Evolutionary conservation across 257 asterid species (phyloP), one percentile per base, ranked within the genome.

Genomic region (Hygrophila difformis): DNA sequence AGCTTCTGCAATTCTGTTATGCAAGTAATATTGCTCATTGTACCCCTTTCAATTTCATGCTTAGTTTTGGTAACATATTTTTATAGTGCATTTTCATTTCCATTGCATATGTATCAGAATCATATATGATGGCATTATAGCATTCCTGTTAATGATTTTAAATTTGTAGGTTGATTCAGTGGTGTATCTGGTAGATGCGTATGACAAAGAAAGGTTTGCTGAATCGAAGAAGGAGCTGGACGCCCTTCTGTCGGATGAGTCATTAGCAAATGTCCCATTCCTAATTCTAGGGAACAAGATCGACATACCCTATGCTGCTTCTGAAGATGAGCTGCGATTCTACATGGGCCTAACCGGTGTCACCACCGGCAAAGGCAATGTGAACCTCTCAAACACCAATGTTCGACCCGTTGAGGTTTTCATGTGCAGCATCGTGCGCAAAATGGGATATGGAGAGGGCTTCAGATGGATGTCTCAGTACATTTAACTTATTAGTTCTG

Each of bases 361-460:
- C 53, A 74, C 75, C 21, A 70, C 78, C 0, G 78, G 75, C 5
- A 74, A 74, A 49, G 71, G 69, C 21, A 62, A 51, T 12, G 64
- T 44, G n/a, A 56, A 61, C 50, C 18, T 55, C 1, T 17, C 62
- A 12, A 64, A 26, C 20, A 9, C 58, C 6, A 46, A 53, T 49
- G 44, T 62, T 53, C 72, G 75, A 8, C 75, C 70, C 0, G 12
- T 70, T 1, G 75, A 74, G 63, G 70, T 74, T 22, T 70, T 74
- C 56, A 67, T 74, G 78, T 74, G 82, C 47, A 70, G 82, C 70
- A 64, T 74, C 18, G 82, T 74, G 33, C 72, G 70, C 19, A 70
- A 70, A 50, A 74, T 70, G 82, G 78, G 82, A 28, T 74, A 70
- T n/a, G 78, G 82, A 4, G 78, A 74, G 31, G 82, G 78, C 42